phyloP scores from a whole-genome alignment of 2,329 filamentous ascomycete genomes.

The Fusarium verticillioides region DNA sequence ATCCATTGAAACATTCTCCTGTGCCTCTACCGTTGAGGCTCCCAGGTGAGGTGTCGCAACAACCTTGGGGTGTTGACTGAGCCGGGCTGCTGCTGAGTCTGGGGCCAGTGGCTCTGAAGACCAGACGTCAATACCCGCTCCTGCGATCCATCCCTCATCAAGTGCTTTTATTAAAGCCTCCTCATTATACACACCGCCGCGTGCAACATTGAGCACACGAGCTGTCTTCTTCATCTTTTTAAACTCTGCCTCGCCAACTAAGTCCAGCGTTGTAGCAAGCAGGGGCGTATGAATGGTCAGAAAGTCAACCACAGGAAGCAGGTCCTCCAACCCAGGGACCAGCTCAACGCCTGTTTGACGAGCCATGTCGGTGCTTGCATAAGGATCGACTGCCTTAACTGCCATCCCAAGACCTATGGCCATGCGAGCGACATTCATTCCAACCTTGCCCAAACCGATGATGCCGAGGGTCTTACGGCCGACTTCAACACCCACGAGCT shows the following conservation, averaged over 20 bases:
- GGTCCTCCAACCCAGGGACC: constrained; percentile 63
- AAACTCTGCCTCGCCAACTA: constrained; percentile 76
- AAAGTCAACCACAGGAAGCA: constrained; percentile 78
- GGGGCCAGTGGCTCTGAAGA: constrained; percentile 74
- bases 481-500: constrained; percentile 80
- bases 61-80: constrained; percentile 76
- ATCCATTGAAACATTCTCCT: constrained; percentile 85
- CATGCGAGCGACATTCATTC: constrained; percentile 82
- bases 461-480: constrained; percentile 81
- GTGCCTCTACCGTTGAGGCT: constrained; percentile 82
- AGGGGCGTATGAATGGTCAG: constrained; percentile 85
- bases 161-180: constrained; percentile 76
- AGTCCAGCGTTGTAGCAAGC: constrained; percentile 78
- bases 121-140: constrained; percentile 84
- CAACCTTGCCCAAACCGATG: constrained; percentile 85
- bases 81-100: constrained; percentile 66
- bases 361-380: constrained; percentile 79
- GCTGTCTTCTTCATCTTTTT: constrained; percentile 78
- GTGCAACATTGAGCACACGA: constrained; percentile 80
- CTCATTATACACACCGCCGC: constrained; percentile 85
- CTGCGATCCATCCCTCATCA: constrained; percentile 76
- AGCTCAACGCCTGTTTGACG: constrained; percentile 73
- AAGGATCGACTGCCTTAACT: constrained; percentile 79
- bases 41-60: constrained; percentile 84
- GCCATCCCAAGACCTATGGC: constrained; percentile 82